A percentile compares a stretch with the other conserved stretches of the same genome.
Conservation (phyloP, 2,329 filamentous ascomycete genomes). For the Alternaria sp. region DNA sequence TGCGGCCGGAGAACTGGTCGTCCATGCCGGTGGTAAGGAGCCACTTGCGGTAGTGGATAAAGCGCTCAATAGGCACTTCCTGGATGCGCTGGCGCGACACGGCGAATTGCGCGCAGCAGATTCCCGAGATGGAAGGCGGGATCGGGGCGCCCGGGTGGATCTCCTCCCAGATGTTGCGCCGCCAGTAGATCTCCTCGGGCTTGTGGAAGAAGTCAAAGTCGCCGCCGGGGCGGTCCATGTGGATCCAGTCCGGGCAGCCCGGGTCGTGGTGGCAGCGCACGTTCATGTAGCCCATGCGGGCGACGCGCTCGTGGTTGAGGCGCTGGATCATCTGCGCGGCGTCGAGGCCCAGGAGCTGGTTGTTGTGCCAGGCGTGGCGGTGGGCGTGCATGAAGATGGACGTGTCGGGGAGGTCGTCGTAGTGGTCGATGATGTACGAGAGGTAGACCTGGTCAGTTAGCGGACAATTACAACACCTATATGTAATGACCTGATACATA, state of each 20-base stretch:
- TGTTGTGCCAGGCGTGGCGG: constrained; percentile 65
- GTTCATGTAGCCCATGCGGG: constrained; percentile 64
- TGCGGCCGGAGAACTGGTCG: constrained; percentile 47
- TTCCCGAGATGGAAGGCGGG: constrained; percentile 46
- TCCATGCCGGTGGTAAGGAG: constrained; percentile 49
- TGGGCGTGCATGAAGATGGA: constrained; percentile 65
- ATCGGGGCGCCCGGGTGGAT: constrained; percentile 51
- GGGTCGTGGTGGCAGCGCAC: constrained; percentile 64
- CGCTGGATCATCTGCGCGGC: constrained; percentile 58
- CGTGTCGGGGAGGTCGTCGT: constrained; percentile 64
- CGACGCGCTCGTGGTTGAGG: constrained; percentile 60
- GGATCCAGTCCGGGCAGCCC: constrained; percentile 66
- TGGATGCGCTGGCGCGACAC: constrained; percentile 57
- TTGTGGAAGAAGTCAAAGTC: constrained; percentile 49
- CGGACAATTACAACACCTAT: neutral
- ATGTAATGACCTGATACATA: constrained; percentile 15
- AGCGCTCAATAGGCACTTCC: constrained; percentile 58
- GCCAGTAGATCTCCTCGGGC: constrained; percentile 48
- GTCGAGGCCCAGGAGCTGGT: constrained; percentile 59
- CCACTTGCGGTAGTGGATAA: constrained; percentile 62
- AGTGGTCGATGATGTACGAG: constrained; percentile 68
- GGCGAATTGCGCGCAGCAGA: constrained; percentile 65
- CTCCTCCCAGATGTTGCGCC: constrained; percentile 47
- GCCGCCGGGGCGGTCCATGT: constrained; percentile 50
- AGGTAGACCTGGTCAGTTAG: constrained; percentile 55